Conservation (phyloP, 345 rosid species). For the Gossypium herbaceum region DNA sequence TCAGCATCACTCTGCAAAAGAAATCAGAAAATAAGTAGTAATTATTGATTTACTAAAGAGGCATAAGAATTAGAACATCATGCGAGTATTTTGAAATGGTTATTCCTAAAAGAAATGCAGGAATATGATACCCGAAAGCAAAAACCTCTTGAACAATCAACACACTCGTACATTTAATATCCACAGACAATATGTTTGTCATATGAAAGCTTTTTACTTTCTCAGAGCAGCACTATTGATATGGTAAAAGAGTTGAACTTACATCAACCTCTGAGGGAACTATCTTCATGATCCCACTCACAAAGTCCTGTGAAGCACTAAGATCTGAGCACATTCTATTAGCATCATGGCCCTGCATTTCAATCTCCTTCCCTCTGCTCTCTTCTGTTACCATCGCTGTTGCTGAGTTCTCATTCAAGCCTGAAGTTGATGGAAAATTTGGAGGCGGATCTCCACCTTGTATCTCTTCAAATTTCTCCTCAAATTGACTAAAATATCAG, state of each 20-base stretch:
- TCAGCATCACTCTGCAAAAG: slow-evolving; percentile 70
- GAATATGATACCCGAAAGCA: not conserved
- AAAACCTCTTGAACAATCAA: not conserved
- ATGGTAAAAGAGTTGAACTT: slow-evolving; percentile 31
- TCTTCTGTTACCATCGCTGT: slow-evolving; percentile 35
- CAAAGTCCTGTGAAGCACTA: slow-evolving; percentile 64
- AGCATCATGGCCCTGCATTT: slow-evolving; percentile 45
- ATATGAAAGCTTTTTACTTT: not conserved
- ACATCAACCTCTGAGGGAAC: slow-evolving; percentile 89
- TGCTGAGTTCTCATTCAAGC: slow-evolving; percentile 41
- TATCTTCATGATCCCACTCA: slow-evolving; percentile 90
- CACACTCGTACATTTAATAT: not conserved
- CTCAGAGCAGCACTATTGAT: not conserved
- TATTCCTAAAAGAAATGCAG: not conserved
- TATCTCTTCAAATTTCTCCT: slow-evolving; percentile 85
- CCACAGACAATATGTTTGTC: not conserved
- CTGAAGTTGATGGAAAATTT: slow-evolving; percentile 49
- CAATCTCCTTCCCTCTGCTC: slow-evolving; percentile 47
- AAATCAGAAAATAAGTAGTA: slow-evolving; percentile 14
- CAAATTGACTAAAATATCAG: slow-evolving; percentile 60
- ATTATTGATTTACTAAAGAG: not conserved
- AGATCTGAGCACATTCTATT: slow-evolving; percentile 50
- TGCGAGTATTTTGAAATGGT: not conserved
- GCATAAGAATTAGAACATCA: not conserved
- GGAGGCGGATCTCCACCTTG: slow-evolving; percentile 55